These are phyloP conservation scores for Arthonia radiata DNA, from an alignment of 495 filamentous ascomycete genomes.

Conservation along the genomic window DNA sequence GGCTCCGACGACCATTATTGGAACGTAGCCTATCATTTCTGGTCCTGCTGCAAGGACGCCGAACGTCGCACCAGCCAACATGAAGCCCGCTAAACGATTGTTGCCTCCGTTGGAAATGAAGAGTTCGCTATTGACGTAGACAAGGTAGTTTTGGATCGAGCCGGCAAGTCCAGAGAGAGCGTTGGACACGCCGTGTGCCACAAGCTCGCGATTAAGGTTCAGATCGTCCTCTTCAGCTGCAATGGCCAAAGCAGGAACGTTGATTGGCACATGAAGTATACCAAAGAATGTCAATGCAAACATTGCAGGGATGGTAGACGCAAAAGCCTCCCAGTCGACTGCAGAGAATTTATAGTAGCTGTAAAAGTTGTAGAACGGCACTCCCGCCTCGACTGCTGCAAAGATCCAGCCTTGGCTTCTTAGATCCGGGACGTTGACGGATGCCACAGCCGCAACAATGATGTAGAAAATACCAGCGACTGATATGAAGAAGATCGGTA, in stretches of 20 bases:
- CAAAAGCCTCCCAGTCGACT: constrained; percentile 58
- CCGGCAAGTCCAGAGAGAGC: constrained; percentile 62
- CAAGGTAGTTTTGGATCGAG: constrained; percentile 84
- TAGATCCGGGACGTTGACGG: constrained; percentile 34
- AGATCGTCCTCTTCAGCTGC: constrained; percentile 77
- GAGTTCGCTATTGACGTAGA: constrained; percentile 87
- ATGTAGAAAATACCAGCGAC: constrained; percentile 68
- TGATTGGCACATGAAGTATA: constrained; percentile 90
- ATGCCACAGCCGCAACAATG: constrained; percentile 38
- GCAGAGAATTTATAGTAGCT: constrained; percentile 55
- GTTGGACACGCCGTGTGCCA: constrained; percentile 83
- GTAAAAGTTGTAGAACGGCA: constrained; percentile 95
- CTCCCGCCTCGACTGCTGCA: constrained; percentile 50
- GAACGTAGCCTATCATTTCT: constrained; percentile 72
- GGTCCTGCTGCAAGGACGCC: constrained; percentile 68
- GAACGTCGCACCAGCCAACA: constrained; percentile 58
- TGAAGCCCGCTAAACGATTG: constrained; percentile 61
- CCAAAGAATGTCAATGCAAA: constrained; percentile 94
- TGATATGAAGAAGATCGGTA: constrained; percentile 64
- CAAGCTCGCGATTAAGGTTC: constrained; percentile 73
- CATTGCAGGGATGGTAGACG: constrained; percentile 73
- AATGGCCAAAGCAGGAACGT: constrained; percentile 76
- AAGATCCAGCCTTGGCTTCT: constrained; percentile 73
- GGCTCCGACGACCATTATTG: constrained; percentile 86
- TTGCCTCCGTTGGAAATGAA: constrained; percentile 82